Evolutionary conservation across 192 early-diverging fungal genomes (phyloP).

Genomic region (Umbelopsis sp.): DNA sequence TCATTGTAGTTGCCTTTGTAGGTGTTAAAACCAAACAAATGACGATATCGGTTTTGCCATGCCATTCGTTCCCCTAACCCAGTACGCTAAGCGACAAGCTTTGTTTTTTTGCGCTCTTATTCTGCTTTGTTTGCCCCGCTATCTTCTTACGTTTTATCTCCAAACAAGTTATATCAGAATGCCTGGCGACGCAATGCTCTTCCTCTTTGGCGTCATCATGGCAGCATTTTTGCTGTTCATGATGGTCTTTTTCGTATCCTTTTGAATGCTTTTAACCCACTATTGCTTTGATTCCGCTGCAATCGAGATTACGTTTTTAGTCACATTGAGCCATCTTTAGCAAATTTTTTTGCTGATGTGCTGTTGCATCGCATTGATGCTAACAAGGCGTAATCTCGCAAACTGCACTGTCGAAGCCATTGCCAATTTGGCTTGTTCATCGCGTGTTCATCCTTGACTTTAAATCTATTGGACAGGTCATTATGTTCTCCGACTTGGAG

Average conservation of each 20-base stretch:
- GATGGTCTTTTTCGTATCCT: constrained; percentile 93
- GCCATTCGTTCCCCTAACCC: neutral
- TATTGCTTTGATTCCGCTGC: neutral
- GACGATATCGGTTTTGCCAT: neutral
- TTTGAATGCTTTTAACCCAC: constrained; percentile 14
- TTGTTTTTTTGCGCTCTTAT: constrained; percentile 10
- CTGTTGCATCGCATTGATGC: no score
- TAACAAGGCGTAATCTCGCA: no score
- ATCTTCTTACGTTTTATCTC: constrained; percentile 8
- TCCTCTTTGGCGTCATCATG: constrained; percentile 92
- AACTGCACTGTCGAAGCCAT: no score
- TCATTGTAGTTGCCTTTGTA: no score
- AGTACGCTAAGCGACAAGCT: neutral
- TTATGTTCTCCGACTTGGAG: constrained; percentile 72
- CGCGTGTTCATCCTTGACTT: constrained; percentile 20
- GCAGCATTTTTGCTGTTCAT: constrained; percentile 90
- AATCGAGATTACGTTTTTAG: neutral
- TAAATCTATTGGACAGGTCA: constrained; percentile 39
- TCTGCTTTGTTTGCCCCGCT: neutral
- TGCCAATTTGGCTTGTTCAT: neutral
- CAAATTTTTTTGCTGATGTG: neutral
- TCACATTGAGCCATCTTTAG: neutral
- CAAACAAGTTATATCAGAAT: constrained; percentile 31
- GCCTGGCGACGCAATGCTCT: constrained; percentile 71
- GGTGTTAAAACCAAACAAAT: no score